Conservation (phyloP, 352 stramenopile species). For the Sclerospora graminicola region DNA sequence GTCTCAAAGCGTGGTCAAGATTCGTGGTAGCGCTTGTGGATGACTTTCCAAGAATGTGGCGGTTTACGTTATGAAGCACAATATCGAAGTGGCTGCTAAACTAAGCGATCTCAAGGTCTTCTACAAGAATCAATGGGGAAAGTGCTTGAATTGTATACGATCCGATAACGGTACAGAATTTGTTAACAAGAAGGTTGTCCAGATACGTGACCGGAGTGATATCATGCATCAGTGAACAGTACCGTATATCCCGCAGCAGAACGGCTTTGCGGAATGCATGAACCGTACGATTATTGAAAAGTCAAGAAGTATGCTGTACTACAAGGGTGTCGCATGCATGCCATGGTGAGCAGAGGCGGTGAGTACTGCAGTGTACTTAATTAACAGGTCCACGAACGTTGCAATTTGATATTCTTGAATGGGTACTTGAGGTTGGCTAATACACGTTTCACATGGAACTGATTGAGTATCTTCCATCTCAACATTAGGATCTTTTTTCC, state of each 20-base stretch:
- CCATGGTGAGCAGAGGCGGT: background rate
- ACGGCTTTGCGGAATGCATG: slow-evolving; percentile 1
- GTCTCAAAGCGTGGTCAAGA: background rate
- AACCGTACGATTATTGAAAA: background rate
- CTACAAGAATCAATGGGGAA: no score
- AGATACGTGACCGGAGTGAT: background rate
- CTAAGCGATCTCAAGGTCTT: no score
- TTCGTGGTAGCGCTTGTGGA: background rate
- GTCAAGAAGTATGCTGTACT: background rate
- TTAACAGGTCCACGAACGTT: background rate
- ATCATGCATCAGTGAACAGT: slow-evolving; percentile 4
- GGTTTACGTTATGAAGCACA: no score
- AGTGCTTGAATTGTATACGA: no score
- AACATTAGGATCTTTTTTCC: background rate
- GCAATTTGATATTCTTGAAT: no score
- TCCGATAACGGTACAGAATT: no score
- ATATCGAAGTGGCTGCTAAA: no score
- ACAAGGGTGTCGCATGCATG: background rate
- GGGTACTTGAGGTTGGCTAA: no score
- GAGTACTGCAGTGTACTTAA: background rate
- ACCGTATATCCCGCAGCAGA: background rate
- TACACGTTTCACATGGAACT: background rate
- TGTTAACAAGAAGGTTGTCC: background rate
- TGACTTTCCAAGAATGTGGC: background rate
- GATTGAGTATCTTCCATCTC: background rate